Evolutionary conservation across 306 rosid species (phyloP), one percentile per base, ranked within the genome.

Genomic region (Dryas alaskensis): DNA sequence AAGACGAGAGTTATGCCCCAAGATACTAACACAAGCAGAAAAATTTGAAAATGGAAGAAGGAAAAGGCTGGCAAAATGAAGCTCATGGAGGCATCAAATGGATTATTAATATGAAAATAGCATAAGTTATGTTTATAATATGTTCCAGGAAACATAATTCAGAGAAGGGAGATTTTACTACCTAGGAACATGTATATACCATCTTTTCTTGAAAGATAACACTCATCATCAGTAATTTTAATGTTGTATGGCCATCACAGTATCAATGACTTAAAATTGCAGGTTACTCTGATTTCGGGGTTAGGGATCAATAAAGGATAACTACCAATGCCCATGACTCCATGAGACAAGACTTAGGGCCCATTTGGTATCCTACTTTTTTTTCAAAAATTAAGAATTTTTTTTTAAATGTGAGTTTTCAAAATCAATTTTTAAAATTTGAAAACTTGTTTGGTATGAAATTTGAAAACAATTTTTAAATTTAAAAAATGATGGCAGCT

Each of bases 41-140:
- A 67, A 49, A 46, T 67, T 40, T 45, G 66, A 57, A 53, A 25
- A 44, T 45, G 37, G 22, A 13, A 45, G 71, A 53, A 74, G 31
- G 14, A 2, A 25, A 53, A 64, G 44, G 12, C 70, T 49, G 22
- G 42, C 9, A 17, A 3, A 4, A 60, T 17, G 14, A 63, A 50
- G 43, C 64, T n/a, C 50, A 22, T 31, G 39, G 47, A 65, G 55
- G 40, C n/a, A 65, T 46, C 31, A 45, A 46, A 45, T 65, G 42
- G 7, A 42, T 25, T 46, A 65, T 22, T 14, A n/a, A 47, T 44
- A 10, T 11, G 48, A 53, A 69, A 13, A 14, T 51, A 44, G 54
- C 75, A 25, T 60, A 40, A 43, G 60, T n/a, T 42, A 25, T 47
- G 54, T 3, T 16, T 14, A n/a, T 4, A 46, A 27, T 16, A 17